These are phyloP conservation scores for Xylaria sp. DNA, from an alignment of 2,329 filamentous ascomycete species.

Conservation along the genomic window DNA sequence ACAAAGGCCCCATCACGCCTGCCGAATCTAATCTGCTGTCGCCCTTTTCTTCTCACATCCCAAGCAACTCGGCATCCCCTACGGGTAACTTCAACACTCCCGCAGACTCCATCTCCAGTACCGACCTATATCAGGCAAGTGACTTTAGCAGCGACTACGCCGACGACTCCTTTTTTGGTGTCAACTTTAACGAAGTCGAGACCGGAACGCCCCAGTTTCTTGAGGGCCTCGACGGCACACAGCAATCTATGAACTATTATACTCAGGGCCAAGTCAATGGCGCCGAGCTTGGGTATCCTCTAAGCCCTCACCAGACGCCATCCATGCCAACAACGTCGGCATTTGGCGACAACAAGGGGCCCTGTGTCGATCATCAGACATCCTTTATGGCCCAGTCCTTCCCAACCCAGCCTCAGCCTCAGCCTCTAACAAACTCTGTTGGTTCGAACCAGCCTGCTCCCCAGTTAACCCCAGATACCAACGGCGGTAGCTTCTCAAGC, in stretches of 20 bases:
- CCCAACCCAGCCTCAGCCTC: conserved; percentile 45
- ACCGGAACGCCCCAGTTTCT: conserved; percentile 50
- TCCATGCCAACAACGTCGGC: conserved; percentile 51
- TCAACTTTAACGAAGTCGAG: conserved; percentile 49
- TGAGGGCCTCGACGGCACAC: conserved; percentile 35
- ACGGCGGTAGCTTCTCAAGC: conserved; percentile 53
- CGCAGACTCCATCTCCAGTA: conserved; percentile 51
- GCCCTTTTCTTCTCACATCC: conserved; percentile 47
- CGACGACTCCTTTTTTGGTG: conserved; percentile 55
- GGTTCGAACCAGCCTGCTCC: conserved; percentile 37
- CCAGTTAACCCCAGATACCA: conserved; percentile 54
- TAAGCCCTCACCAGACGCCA: conserved; percentile 57
- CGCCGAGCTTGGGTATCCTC: conserved; percentile 39
- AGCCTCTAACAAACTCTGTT: conserved; percentile 37
- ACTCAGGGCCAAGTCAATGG: conserved; percentile 14
- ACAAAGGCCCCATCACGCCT: conserved; percentile 38
- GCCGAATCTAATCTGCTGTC: conserved; percentile 45
- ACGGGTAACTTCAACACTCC: conserved; percentile 48
- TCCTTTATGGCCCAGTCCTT: conserved; percentile 48
- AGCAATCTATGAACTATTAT: conserved; percentile 7
- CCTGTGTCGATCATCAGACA: conserved; percentile 2
- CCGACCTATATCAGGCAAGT: conserved; percentile 54
- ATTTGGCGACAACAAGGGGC: conserved; percentile 13
- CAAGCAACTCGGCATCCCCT: conserved; percentile 46
- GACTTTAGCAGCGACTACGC: conserved; percentile 49